Percentiles rank a stretch among this genome's conserved stretches.
Evolutionary conservation across 176 grass and related monocot species (phyloP).

Genomic region (Paspalum vaginatum): DNA sequence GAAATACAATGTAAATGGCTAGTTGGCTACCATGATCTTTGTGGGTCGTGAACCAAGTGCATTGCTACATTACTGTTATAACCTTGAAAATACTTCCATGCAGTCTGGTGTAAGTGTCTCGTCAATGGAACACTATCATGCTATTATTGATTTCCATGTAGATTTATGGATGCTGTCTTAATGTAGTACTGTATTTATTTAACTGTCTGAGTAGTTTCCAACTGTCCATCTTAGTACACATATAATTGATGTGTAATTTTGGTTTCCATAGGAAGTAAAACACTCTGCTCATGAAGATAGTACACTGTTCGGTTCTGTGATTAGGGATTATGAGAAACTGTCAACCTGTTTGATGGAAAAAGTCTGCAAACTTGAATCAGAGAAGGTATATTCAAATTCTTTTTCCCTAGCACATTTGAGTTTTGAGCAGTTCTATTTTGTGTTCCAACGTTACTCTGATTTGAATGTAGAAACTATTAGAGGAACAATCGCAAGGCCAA

Average conservation of each 20-base stretch:
- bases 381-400: slow-evolving; percentile 66
- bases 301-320: slow-evolving; percentile 47
- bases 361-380: slow-evolving; percentile 64
- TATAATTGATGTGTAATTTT: slow-evolving; percentile 17
- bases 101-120: slow-evolving; percentile 14
- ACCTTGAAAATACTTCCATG: slow-evolving; percentile 26
- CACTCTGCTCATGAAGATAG: slow-evolving; percentile 52
- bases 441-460: slow-evolving; percentile 11
- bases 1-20: slow-evolving; percentile 7
- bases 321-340: slow-evolving; percentile 56
- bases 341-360: slow-evolving; percentile 48
- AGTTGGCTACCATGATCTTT: neutral
- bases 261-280: slow-evolving; percentile 67
- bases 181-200: slow-evolving; percentile 3
- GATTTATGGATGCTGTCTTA: slow-evolving; percentile 24
- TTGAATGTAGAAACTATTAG: slow-evolving; percentile 61
- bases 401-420: neutral
- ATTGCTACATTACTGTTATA: neutral
- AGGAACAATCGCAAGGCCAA: slow-evolving; percentile 51
- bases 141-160: slow-evolving; percentile 33
- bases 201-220: slow-evolving; percentile 19
- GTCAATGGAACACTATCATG: slow-evolving; percentile 4
- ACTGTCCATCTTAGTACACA: neutral
- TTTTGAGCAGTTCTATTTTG: slow-evolving; percentile 18
- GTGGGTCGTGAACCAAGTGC: slow-evolving; percentile 16